phyloP scores from a whole-genome alignment of 2,329 filamentous ascomycete species.

The Talaromyces sp. region DNA sequence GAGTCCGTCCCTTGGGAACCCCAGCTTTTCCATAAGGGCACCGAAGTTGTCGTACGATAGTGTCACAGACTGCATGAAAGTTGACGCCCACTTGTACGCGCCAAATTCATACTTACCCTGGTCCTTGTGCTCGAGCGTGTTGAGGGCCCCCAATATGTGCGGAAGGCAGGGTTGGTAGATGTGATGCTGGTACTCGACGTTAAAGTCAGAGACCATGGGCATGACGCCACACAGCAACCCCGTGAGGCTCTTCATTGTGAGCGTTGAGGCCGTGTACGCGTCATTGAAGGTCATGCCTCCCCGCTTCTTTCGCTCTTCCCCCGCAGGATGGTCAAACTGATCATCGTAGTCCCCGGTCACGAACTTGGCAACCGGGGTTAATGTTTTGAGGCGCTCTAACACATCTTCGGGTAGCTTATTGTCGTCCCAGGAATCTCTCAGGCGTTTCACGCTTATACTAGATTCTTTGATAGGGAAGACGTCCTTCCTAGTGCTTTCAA shows the following conservation, averaged over 20 bases:
- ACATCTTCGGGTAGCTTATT: slow-evolving; percentile 32
- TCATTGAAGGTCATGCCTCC: slow-evolving; percentile 42
- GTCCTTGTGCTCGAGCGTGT: slow-evolving; percentile 20
- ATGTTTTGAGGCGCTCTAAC: slow-evolving; percentile 21
- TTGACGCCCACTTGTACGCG: slow-evolving; percentile 29
- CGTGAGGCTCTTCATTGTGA: slow-evolving; percentile 42
- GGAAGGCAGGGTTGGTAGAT: slow-evolving; percentile 45
- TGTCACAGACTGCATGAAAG: slow-evolving; percentile 32
- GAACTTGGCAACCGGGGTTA: slow-evolving; percentile 27
- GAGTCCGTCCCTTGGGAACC: slow-evolving; percentile 17
- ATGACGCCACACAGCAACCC: slow-evolving; percentile 42
- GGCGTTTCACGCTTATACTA: slow-evolving; percentile 28
- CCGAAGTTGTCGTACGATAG: slow-evolving; percentile 28
- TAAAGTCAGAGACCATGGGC: slow-evolving; percentile 41
- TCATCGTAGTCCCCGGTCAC: slow-evolving; percentile 26
- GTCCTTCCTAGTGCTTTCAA: slow-evolving; percentile 45
- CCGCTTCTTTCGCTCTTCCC: slow-evolving; percentile 20
- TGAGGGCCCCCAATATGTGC: slow-evolving; percentile 28
- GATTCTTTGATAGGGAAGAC: slow-evolving; percentile 44
- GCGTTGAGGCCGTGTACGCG: slow-evolving; percentile 40
- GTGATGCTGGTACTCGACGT: slow-evolving; percentile 39
- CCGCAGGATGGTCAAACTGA: slow-evolving; percentile 11
- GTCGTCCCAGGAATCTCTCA: slow-evolving; percentile 34
- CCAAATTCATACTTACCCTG: slow-evolving; percentile 21
- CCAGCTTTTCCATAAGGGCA: slow-evolving; percentile 24